Evolutionary conservation across 73 alveolate species (phyloP), one percentile per base, ranked within the genome.

Genomic region (Symbiodinium pilosum): DNA sequence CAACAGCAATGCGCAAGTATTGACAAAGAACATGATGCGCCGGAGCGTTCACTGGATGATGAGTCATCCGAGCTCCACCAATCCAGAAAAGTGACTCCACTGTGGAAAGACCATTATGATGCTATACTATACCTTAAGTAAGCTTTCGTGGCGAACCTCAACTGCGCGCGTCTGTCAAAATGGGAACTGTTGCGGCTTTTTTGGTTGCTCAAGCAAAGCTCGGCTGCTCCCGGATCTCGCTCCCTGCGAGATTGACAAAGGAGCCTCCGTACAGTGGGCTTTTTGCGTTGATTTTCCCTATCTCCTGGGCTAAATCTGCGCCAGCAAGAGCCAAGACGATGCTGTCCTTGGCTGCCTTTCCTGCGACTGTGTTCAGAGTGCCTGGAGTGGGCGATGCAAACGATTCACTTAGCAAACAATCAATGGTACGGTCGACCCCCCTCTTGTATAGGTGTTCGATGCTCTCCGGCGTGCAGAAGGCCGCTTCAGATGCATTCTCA

Each of bases 391-490:
- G 88, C 1, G 97, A 41, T 64, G 81, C 32, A 52, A 91, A 71
- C 38, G 97, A 69, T 30, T 64, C 54, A 30, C 88, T 91, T 77
- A 68, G 97, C 97, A 93, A 81, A 47, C 98, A 93, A 41, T 40
- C 92, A 42, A 93, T 93, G 91, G 98, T 93, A 26, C 98, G 98
- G 34, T 93, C 98, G 36, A 93, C 98, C 6, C 98, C 98, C 42
- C 98, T 84, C 47, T 93, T 93, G 98, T 93, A 93, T 11, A 93
- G 92, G 24, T n/a, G 34, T 39, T 73, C 93, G 39, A 93, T 81
- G 84, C 93, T 73, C 39, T 75, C 98, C 20, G 98, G 93, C 32
- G 84, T 93, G 56, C 98, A 93, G 40, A 93, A 64, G 26, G 71
- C 84, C 26, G 84, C 64, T 28, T 93, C 98, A 24, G 93, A 77